Base-by-base conservation (phyloP, 2,329 filamentous ascomycete genomes). In the Helotiales sp. region DNA sequence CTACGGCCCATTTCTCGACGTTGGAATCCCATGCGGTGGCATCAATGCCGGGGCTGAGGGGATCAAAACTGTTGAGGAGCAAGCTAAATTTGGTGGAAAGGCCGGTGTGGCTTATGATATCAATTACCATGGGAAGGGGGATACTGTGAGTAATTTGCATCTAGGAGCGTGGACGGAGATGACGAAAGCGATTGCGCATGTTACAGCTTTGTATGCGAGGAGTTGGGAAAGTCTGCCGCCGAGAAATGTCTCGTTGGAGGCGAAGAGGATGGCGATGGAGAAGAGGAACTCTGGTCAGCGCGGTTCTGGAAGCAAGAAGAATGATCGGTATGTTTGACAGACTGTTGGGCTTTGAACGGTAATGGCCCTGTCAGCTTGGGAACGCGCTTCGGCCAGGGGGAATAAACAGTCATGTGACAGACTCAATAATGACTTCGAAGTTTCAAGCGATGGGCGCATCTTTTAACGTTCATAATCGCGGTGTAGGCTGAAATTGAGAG, bases 1-100 rank as follows among this genome's bases (percentile, higher is more conserved):
- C 78, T 94, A 95, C 73, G 90, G 89, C 32, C 89, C 87, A 1
- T 94, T 94, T 81, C 89, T 93, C 72, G 83, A 86, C 22, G 84
- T 86, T 61, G 89, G 89, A 3, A 92, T 93, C 40, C 89, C 91
- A 0, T 86, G 86, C 0, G 91, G 91, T 11, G 91, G 91, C 28
- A 86, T 93, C 68, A 90, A 90, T 62, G 92, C 91, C 1, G 91
- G 91, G 40, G 91, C 91, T 1, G 91, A 93, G 78, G 89, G 85
- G 1, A 78, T 91, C 80, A 93, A 93, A 85, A 92, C 90, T 0
- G 79, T 84, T 58, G 84, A 87, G 32, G 89, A 93, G 76, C 85
- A 79, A 1, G 81, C 79, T 32, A 79, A 87, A 78, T 94, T 93
- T 76, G 91, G 91, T 20, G 91, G 91, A 34, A 80, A 83, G 69